Evolutionary conservation across 495 filamentous ascomycete genomes (phyloP).

Genomic region (Amniculicola lignicola): DNA sequence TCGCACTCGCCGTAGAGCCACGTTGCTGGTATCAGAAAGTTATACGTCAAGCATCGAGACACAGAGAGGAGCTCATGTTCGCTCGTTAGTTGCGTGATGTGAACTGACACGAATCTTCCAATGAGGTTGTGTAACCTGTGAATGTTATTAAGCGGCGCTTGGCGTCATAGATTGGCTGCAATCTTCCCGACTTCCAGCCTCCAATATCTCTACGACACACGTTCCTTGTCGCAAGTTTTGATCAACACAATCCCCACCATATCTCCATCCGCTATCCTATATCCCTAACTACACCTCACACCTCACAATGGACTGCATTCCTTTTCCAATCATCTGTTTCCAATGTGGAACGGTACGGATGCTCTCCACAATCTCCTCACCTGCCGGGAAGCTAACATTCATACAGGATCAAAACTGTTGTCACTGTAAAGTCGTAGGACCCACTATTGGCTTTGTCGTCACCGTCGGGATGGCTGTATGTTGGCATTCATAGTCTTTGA

Average conservation of each 20-base stretch:
- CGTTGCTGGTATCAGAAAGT: too few relatives aligned
- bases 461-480: constrained; percentile 54
- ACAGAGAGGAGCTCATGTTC: too few relatives aligned
- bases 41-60: too few relatives aligned
- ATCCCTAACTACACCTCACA: background rate
- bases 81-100: too few relatives aligned
- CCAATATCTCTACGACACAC: too few relatives aligned
- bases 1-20: too few relatives aligned
- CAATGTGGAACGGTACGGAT: constrained; percentile 34
- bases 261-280: background rate
- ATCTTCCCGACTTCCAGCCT: too few relatives aligned
- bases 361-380: background rate
- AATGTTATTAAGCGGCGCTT: too few relatives aligned
- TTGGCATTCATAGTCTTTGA: constrained; percentile 13
- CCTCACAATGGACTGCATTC: constrained; percentile 30
- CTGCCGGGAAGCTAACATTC: background rate
- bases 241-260: background rate
- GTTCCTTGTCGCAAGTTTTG: too few relatives aligned
- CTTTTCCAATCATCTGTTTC: constrained; percentile 30
- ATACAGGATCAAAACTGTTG: constrained; percentile 54
- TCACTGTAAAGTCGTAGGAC: constrained; percentile 60
- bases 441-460: constrained; percentile 54
- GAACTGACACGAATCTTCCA: too few relatives aligned
- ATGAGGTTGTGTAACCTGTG: too few relatives aligned
- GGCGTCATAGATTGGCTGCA: too few relatives aligned